A percentile compares a stretch with the other conserved stretches of the same genome.
phyloP scores from a whole-genome alignment of 129 eudicot genomes.

The Gnaphalium uliginosum region DNA sequence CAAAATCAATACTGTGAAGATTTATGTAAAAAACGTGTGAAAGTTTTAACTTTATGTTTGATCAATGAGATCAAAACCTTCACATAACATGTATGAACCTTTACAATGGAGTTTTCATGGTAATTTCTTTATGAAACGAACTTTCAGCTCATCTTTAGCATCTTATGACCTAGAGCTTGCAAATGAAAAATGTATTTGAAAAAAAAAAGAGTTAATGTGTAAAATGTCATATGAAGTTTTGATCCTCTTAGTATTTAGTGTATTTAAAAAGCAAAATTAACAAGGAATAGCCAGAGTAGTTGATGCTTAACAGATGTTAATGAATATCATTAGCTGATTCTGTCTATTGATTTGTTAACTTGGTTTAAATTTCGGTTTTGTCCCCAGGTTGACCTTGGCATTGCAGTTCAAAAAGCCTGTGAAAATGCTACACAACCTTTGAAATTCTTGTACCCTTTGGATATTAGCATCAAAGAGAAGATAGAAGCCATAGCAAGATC shows the following conservation, averaged over 20 bases:
- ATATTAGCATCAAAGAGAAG: constrained; percentile 84
- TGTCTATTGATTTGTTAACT: neutral
- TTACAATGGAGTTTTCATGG: too few relatives aligned
- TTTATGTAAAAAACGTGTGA: too few relatives aligned
- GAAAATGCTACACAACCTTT: constrained; percentile 73
- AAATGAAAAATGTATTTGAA: too few relatives aligned
- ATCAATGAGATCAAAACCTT: too few relatives aligned
- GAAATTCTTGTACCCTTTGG: constrained; percentile 91
- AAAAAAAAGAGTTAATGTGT: too few relatives aligned
- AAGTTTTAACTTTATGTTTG: too few relatives aligned
- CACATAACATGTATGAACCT: too few relatives aligned
- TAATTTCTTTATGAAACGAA: too few relatives aligned
- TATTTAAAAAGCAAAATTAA: neutral
- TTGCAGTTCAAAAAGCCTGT: constrained; percentile 91
- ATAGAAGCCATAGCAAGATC: constrained; percentile 93
- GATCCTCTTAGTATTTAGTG: neutral
- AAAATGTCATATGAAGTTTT: too few relatives aligned
- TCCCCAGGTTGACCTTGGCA: constrained; percentile 88
- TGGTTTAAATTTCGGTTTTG: neutral
- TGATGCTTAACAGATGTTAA: neutral
- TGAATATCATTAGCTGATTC: neutral
- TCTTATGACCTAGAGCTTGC: too few relatives aligned
- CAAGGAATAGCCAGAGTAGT: neutral
- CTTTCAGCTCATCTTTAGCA: too few relatives aligned
- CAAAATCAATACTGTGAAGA: too few relatives aligned